Evolutionary conservation across 345 rosid species (phyloP), one percentile per base, ranked within the genome.

Genomic region (Eucalyptus tenuipes): DNA sequence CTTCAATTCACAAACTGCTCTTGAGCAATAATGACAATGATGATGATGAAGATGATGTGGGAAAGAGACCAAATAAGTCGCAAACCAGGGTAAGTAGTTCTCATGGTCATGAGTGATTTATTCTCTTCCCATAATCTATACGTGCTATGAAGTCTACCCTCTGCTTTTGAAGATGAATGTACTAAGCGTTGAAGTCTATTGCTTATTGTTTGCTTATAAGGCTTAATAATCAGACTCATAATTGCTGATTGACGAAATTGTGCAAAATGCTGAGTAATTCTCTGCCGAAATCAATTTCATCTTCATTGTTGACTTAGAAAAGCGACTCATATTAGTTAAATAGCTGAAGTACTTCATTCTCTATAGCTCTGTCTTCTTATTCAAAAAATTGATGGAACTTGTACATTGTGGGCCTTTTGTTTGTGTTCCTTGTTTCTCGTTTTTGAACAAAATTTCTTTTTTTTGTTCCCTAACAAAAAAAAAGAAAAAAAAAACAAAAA

Each of bases 1-100:
- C 98, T 84, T 92, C 94, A 49, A 87, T 94, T 90, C 94, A 93
- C 86, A 94, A 94, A 89, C 85, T 93, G 94, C 92, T 95, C 49
- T 91, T 91, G 93, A 92, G 89, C 93, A 95, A 92, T 90, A 94
- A 95, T 49, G 97, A 95, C 5, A 4, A 96, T 2, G 98, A 95
- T 2, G 95, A 95, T 1, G 96, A 97, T 1, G 95, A 96, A 13
- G 97, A 95, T 68, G 94, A 93, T 55, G 88, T 88, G 25, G 90
- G 93, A 49, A 95, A 90, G 91, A 96, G 91, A 94, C 88, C 93
- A 79, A 94, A 90, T 20, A 94, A 91, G 89, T 89, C 96, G 88
- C 98, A 92, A 90, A 93, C 99, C 88, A 94, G 95, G 96, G 99
- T 95, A 88, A 47, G 94, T 92, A 87, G 86, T 87, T 16, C 24